Base-by-base conservation (phyloP, 345 rosid species). In the Syzygium aromaticum region DNA sequence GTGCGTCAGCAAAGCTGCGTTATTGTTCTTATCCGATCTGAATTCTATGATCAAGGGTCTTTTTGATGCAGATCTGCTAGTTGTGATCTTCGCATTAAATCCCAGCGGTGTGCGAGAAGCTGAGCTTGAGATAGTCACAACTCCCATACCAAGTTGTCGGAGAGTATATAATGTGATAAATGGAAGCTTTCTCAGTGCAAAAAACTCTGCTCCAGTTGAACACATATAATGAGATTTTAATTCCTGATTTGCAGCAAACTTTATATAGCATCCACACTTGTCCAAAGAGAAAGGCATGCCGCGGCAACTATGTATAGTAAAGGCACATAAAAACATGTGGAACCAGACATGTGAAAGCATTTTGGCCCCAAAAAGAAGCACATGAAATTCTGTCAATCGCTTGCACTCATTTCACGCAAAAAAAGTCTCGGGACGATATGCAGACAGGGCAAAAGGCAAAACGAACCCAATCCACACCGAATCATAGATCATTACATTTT, bases 61-160 rank as follows among this genome's bases (percentile, higher is more conserved):
- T 85, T 93, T 93, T 4, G 54, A 57, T 25, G 92, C 84, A 40
- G 90, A 89, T 83, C 92, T 91, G 17, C 90, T 88, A 21, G 89
- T 91, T 23, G 92, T 88, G 85, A 93, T 88, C 63, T 92, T 92
- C 12, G 87, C 85, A 91, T 91, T 87, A 54, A 94, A 90, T 86
- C 99, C 94, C 28, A 96, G 61, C 28, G 96, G 94, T 15, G 97
- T 91, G 86, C 94, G 91, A 49, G 98, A 92, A 87, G 96, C 96
- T 85, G 99, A 93, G 91, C 96, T 97, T 88, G 99, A 95, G 85
- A 95, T 88, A 85, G 93, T 92, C 85, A 97, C 94, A 89, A 95
- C 97, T 94, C 96, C 99, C 99, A 97, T 97, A 67, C 91, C 95
- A 87, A 92, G 84, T 83, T 85, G 49, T 38, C 27, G 7, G 27